Evolutionary conservation across 1,284 basidiomycete genomes (phyloP).

Genomic region (Puccinia novopanici): DNA sequence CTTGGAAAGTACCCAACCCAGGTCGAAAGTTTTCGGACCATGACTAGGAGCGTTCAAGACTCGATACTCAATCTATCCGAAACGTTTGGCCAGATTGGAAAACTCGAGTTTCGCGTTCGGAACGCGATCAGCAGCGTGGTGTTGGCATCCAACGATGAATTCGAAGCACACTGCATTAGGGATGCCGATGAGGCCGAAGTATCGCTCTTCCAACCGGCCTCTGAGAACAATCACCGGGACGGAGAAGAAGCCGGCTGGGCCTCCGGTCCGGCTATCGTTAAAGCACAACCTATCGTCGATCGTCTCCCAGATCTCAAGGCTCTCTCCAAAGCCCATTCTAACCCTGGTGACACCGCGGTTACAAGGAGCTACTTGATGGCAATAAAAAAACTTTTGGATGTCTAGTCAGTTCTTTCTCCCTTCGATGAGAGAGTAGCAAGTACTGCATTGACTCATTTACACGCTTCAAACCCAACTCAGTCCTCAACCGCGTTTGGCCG

Average conservation of each 20-base stretch:
- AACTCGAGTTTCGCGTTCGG: conserved; percentile 30
- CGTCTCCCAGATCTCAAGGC: conserved; percentile 11
- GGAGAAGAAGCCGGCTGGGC: conserved; percentile 10
- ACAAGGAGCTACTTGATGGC: conserved; percentile 41
- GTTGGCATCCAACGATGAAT: conserved; percentile 40
- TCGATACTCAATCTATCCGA: conserved; percentile 26
- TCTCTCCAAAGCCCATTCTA: conserved; percentile 17
- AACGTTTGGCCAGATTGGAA: conserved; percentile 18
- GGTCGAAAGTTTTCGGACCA: not conserved
- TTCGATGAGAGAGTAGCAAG: not conserved
- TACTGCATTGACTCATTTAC: not conserved
- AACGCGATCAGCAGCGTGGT: conserved; percentile 25
- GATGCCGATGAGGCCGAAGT: conserved; percentile 46
- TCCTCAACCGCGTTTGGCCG: conserved; percentile 47
- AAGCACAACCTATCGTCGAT: conserved; percentile 23
- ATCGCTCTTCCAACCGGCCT: conserved; percentile 33
- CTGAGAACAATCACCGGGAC: conserved; percentile 14
- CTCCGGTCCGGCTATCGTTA: conserved; percentile 2
- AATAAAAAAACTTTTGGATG: conserved; percentile 32
- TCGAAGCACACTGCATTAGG: conserved; percentile 38
- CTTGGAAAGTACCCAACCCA: no score
- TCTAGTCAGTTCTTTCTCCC: conserved; percentile 38
- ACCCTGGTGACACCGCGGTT: conserved; percentile 30
- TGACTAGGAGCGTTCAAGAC: conserved; percentile 14
- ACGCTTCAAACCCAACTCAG: conserved; percentile 2